Conservation (phyloP, 1,284 basidiomycete genomes). For the Fistulinella cinereoalba region DNA sequence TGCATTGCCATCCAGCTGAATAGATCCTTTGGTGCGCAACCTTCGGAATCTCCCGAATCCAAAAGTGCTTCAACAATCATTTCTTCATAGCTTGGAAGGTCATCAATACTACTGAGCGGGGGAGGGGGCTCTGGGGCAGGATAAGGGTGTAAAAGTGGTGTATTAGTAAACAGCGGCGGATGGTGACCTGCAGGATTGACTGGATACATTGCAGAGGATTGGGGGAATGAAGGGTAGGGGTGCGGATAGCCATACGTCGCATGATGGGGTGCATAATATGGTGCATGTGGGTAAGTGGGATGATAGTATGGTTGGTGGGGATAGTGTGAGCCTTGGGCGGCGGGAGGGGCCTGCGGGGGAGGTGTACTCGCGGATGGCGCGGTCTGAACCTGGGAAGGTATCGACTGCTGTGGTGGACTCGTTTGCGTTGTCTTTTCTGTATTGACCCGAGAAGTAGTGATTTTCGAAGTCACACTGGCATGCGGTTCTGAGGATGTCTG, state of each 20-base stretch:
- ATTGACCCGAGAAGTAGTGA: no score
- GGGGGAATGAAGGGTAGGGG: conserved; percentile 45
- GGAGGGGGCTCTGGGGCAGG: conserved; percentile 18
- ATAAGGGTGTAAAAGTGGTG: conserved; percentile 27
- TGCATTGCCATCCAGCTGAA: conserved; percentile 76
- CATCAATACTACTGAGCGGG: conserved; percentile 43
- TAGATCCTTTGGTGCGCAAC: conserved; percentile 72
- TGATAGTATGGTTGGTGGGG: conserved; percentile 49
- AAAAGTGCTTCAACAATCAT: conserved; percentile 79
- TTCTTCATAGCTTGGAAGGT: conserved; percentile 80
- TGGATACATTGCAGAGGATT: conserved; percentile 37
- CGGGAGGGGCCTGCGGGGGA: conserved; percentile 21
- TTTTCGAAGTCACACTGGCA: conserved; percentile 8
- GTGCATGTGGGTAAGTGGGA: conserved; percentile 55
- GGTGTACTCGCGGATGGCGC: conserved; percentile 13
- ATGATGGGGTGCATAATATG: conserved; percentile 48
- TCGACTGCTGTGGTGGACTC: conserved; percentile 14
- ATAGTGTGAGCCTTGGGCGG: conserved; percentile 43
- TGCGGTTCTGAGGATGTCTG: conserved; percentile 9
- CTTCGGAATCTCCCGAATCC: conserved; percentile 63
- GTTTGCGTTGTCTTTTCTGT: conserved; percentile 23
- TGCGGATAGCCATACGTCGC: conserved; percentile 36
- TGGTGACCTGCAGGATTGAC: conserved; percentile 28
- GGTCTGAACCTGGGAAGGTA: conserved; percentile 19
- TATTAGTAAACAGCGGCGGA: conserved; percentile 27